Evolutionary conservation across 306 rosid genomes (phyloP), one percentile per base, ranked within the genome.

Genomic region (Calophaca sinica): DNA sequence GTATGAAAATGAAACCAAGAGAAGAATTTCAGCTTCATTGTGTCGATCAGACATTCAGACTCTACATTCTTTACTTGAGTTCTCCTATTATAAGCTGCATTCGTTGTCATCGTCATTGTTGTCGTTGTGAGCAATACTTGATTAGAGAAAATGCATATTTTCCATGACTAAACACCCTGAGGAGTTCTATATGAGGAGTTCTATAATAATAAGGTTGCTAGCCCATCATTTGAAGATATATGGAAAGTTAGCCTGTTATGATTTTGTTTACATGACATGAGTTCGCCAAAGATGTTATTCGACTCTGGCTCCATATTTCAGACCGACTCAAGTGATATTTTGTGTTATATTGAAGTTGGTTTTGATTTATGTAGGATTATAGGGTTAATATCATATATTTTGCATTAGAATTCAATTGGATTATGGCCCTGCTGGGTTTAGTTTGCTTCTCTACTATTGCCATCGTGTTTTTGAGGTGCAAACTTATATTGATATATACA

Each of bases 151-250:
- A 4, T 31, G 29, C 53, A 41, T 62, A 20, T 46, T 64, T 2
- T 29, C 28, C 74, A 26, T 66, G 42, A 5, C 69, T 61, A 2
- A 61, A 73, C 62, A 46, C 51, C 70, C 13, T 20, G 10, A 73
- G 5, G 49, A 15, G 50, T 61, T 72, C 31, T 26, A 28, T 4
- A 20, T 20, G 10, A 73, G 5, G 49, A 15, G 50, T 61, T 72
- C 31, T 26, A 28, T 4, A 20, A 70, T 39, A 54, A 41, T 39
- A 42, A 6, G 12, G 20, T 54, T 60, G 10, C 38, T 11, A 66
- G 10, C 74, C 55, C 54, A 15, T 54, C 59, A 42, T 3, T 76
- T 54, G 48, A 66, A 54, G 59, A 53, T 0, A 9, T 42, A 45
- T 14, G 31, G 14, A 76, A 41, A 67, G 38, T 45, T 55, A 35